Conservation (phyloP, 1,284 basidiomycete species). For the Hymenochaete sp. region DNA sequence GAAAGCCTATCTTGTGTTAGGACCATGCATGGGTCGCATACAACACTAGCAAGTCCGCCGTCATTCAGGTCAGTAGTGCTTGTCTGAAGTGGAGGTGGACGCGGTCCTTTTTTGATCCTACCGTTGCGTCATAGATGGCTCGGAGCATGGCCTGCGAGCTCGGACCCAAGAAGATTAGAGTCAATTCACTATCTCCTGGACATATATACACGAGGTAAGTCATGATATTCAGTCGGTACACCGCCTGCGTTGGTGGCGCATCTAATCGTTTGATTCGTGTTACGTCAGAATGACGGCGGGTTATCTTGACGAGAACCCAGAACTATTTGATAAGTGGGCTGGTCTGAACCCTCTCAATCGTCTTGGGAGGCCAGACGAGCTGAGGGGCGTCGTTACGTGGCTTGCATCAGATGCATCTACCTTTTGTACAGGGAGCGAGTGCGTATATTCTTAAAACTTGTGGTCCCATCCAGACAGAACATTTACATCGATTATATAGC, state of each 20-base stretch:
- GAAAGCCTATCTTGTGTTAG: slow-evolving; percentile 26
- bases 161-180: slow-evolving; percentile 59
- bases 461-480: not conserved
- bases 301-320: slow-evolving; percentile 63
- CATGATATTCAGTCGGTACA: not conserved
- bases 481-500: slow-evolving; percentile 29
- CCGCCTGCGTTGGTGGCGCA: not conserved
- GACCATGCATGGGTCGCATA: slow-evolving; percentile 71
- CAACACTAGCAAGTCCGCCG: slow-evolving; percentile 76
- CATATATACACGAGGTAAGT: slow-evolving; percentile 67
- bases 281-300: slow-evolving; percentile 55
- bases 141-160: slow-evolving; percentile 82
- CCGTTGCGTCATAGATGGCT: slow-evolving; percentile 48
- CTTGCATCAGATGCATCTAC: slow-evolving; percentile 72
- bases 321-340: slow-evolving; percentile 67
- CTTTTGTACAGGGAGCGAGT: slow-evolving; percentile 73
- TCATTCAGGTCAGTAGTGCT: slow-evolving; percentile 51
- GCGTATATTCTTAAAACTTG: slow-evolving; percentile 27
- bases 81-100: slow-evolving; percentile 19
- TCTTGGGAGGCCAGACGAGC: slow-evolving; percentile 66
- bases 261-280: not conserved
- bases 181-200: slow-evolving; percentile 70
- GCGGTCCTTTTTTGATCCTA: not conserved
- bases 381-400: slow-evolving; percentile 73
- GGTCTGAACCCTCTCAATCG: slow-evolving; percentile 66